phyloP scores from a whole-genome alignment of 352 stramenopile genomes.

The Phytophthora pini region DNA sequence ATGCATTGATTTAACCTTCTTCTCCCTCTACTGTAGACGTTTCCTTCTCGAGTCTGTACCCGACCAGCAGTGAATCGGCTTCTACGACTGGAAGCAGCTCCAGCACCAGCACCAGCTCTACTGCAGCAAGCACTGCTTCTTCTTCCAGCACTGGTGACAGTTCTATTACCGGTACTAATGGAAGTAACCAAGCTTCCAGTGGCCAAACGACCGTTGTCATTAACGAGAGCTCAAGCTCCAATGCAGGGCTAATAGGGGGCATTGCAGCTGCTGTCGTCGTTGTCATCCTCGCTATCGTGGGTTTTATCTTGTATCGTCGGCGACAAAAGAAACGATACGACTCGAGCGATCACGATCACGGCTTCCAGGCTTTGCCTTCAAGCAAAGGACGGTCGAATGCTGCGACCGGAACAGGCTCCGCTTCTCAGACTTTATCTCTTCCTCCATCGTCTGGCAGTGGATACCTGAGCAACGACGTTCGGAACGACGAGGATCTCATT shows the following conservation, averaged over 20 bases:
- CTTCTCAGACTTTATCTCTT: slow-evolving; percentile 17
- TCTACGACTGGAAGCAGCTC: slow-evolving; percentile 14
- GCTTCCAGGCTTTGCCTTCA: slow-evolving; percentile 12
- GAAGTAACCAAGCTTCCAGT: slow-evolving; percentile 14
- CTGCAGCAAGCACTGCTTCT: slow-evolving; percentile 8
- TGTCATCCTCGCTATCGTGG: slow-evolving; percentile 27
- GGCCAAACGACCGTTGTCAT: slow-evolving; percentile 18
- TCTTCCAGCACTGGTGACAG: slow-evolving; percentile 2
- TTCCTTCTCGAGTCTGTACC: slow-evolving; percentile 41
- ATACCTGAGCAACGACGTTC: slow-evolving; percentile 66
- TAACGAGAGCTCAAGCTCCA: slow-evolving; percentile 21
- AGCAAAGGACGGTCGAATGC: slow-evolving; percentile 12
- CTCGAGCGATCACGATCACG: background rate
- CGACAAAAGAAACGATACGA: slow-evolving; percentile 12
- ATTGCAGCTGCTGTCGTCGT: slow-evolving; percentile 28
- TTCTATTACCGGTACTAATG: slow-evolving; percentile 5
- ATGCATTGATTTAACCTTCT: too few species aligned
- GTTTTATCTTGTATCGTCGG: slow-evolving; percentile 36
- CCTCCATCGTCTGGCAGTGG: slow-evolving; percentile 30
- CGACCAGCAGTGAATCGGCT: slow-evolving; percentile 17
- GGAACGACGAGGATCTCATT: slow-evolving; percentile 66
- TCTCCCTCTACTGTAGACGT: slow-evolving; percentile 21
- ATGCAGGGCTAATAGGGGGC: slow-evolving; percentile 25
- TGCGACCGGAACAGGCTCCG: slow-evolving; percentile 14
- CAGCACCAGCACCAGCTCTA: slow-evolving; percentile 6